These are phyloP conservation scores for Nemania abortiva DNA, from an alignment of 2,329 filamentous ascomycete species.

Conservation along the genomic window DNA sequence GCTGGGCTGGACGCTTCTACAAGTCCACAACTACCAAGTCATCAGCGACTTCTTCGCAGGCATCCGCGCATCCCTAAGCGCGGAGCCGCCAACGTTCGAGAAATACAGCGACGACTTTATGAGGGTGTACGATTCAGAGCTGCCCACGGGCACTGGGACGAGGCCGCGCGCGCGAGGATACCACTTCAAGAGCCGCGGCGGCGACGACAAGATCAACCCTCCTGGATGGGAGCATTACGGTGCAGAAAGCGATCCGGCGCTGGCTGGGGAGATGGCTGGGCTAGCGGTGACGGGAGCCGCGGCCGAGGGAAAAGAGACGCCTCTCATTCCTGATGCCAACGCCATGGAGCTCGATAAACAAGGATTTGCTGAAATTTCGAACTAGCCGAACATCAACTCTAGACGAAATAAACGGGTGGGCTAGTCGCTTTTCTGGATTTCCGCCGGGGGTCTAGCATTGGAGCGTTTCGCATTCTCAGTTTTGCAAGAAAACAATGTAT, in stretches of 20 bases:
- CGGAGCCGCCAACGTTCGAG: slow-evolving; percentile 72
- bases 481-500: not conserved
- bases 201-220: slow-evolving; percentile 75
- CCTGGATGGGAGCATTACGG: slow-evolving; percentile 72
- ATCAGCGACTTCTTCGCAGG: slow-evolving; percentile 79
- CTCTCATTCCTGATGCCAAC: slow-evolving; percentile 60
- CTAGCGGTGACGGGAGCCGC: slow-evolving; percentile 47
- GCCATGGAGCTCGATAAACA: slow-evolving; percentile 66
- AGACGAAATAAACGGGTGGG: not conserved
- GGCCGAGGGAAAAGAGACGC: slow-evolving; percentile 61
- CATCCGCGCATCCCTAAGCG: slow-evolving; percentile 73
- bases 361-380: slow-evolving; percentile 65
- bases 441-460: not conserved
- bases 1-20: slow-evolving; percentile 93
- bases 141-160: slow-evolving; percentile 81
- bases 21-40: slow-evolving; percentile 88
- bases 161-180: slow-evolving; percentile 86
- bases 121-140: slow-evolving; percentile 72
- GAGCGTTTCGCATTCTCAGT: not conserved
- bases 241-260: slow-evolving; percentile 51
- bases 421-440: not conserved
- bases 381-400: slow-evolving; percentile 11
- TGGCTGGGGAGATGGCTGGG: slow-evolving; percentile 61
- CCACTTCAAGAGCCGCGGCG: slow-evolving; percentile 78
- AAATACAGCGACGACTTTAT: slow-evolving; percentile 59